Percentiles rank a stretch among this genome's conserved stretches.
Conservation (phyloP, 2,329 filamentous ascomycete genomes). For the Trichoderma atrobrunneum region DNA sequence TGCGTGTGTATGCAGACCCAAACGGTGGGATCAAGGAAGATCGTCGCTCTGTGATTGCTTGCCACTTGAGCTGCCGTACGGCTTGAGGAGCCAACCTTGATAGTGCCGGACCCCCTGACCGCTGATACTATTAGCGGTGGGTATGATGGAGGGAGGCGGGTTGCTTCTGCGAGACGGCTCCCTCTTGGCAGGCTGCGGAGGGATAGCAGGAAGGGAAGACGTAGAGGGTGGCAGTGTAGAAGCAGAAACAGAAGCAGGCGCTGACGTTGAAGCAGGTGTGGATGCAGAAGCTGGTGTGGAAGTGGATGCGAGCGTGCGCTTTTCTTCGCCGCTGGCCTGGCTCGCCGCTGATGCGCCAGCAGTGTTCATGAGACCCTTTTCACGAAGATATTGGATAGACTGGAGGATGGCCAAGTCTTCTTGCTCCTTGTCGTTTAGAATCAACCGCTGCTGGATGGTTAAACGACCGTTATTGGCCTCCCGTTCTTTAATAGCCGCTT, state of each 20-base stretch:
- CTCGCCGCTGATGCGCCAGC: slow-evolving; percentile 20
- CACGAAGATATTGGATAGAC: slow-evolving; percentile 62
- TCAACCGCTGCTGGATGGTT: slow-evolving; percentile 63
- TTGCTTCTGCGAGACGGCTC: slow-evolving; percentile 36
- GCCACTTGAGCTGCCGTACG: slow-evolving; percentile 35
- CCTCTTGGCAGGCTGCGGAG: slow-evolving; percentile 35
- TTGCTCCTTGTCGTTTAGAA: slow-evolving; percentile 66
- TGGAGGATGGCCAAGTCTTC: slow-evolving; percentile 65
- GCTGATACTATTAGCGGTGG: slow-evolving; percentile 33
- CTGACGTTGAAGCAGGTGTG: neutral
- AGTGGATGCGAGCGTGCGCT: slow-evolving; percentile 12
- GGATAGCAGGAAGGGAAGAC: slow-evolving; percentile 40
- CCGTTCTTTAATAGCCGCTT: slow-evolving; percentile 61
- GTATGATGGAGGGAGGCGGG: slow-evolving; percentile 30
- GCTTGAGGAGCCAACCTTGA: slow-evolving; percentile 38
- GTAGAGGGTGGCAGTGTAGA: slow-evolving; percentile 22
- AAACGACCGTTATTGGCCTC: slow-evolving; percentile 63
- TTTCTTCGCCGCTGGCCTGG: slow-evolving; percentile 23
- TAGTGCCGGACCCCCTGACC: slow-evolving; percentile 35
- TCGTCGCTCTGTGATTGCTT: slow-evolving; percentile 34
- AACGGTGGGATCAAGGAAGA: slow-evolving; percentile 29
- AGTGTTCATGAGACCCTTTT: slow-evolving; percentile 52
- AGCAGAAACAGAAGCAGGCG: slow-evolving; percentile 4
- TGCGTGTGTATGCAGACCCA: neutral
- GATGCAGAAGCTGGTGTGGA: neutral